Base-by-base conservation (phyloP, 2,329 filamentous ascomycete species). In the Colletotrichum endophyticum region DNA sequence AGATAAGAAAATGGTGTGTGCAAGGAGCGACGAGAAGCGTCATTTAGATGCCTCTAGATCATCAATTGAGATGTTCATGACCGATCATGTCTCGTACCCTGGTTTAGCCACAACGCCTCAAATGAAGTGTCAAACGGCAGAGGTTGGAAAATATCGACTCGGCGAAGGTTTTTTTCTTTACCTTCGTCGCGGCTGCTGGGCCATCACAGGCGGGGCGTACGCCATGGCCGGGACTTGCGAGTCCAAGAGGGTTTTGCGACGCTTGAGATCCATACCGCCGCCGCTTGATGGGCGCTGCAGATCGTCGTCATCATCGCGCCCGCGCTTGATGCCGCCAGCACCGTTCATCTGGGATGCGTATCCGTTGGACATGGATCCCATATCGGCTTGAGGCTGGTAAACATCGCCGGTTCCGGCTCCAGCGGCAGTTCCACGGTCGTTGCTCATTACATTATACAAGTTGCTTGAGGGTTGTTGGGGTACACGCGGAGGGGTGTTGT, bases 391-490 rank as follows among this genome's bases (percentile, higher is more conserved):
- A 19, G 92, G 89, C 39, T 91, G 90, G 83, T 98, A 98, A 8
- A 93, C 91, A 79, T 98, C 95, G 66, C 90, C 90, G 25, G 90
- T 86, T 15, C 91, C 85, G 34, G 89, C 90, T n/a, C 94, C 94
- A 79, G 95, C 95, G 22, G 91, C 87, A 13, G 92, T 85, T 34
- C 89, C 91, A 30, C 95, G 91, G 76, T 95, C 94, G 82, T 95
- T 95, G 83, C 94, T 96, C 87, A 98, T 96, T 78, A 98, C 94
- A 84, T 93, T 98, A 89, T 98, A 98, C 67, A 98, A 88, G 82
- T 93, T 98, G 88, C 95, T 96, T 1, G 95, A 93, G 5, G 94
- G 90, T 76, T 92, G 89, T 59, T 88, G 87, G 73, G 89, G 87
- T 11, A 91, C 88, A 57, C 95, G 93, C 27, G 96, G 95, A 66